Base-by-base conservation (phyloP, 164 flowering plant genomes). In the Kingdonia uniflora region DNA sequence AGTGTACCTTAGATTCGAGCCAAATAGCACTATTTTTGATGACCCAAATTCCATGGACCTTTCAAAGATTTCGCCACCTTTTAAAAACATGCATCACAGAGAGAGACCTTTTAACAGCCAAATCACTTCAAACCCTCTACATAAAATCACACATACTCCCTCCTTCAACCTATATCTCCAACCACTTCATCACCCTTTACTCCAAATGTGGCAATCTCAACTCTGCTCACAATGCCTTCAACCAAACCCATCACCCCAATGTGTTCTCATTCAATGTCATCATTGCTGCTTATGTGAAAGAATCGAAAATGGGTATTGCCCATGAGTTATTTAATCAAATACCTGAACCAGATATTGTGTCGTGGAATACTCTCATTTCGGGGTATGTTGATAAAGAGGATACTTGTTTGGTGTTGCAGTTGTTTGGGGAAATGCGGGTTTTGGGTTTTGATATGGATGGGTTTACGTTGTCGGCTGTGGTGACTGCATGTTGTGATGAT, bases 171-270 rank as follows among this genome's bases (percentile, higher is more conserved):
- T 90, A 75, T 63, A 60, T 90, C 47, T 78, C 89, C 73, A 90
- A 90, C 65, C 95, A 84, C 59, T 84, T 86, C 77, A 73, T 84
- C 63, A 61, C 71, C 54, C 80, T 87, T 43, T 90, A 87, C 80
- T 73, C 91, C 62, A 84, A 82, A 74, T 84, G 88, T 53, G 66
- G 79, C 59, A 75, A 20, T 29, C 80, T 84, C 23, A 7, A 63
- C 6, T 44, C 65, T 0, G 97, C 97, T 54, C 79, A 73, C 41
- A 55, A 60, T 17, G 66, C 73, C 29, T 88, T 88, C 70, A 65
- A 79, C 54, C 53, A 40, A 19, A 75, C 68, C 58, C 72, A 49
- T 17, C 15, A 66, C 24, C 82, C 85, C 42, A 89, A 89, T 43
- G 80, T 80, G 17, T 85, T 85, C 73, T 70, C 97, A n/a, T 80